Evolutionary conservation across 169 alveolate species (phyloP).

Genomic region (Babesia caballi): DNA sequence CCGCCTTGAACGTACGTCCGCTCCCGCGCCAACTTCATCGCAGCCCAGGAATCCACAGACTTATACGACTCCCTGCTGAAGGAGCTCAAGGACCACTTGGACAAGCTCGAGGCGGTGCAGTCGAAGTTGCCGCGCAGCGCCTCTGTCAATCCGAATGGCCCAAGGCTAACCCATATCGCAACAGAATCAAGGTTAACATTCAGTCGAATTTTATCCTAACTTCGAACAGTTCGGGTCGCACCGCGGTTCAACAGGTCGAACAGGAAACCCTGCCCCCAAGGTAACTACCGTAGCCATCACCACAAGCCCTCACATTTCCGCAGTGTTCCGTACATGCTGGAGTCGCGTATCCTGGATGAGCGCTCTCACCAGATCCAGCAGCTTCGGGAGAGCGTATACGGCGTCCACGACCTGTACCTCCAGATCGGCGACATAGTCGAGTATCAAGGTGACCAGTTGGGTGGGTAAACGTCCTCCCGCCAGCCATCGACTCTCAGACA

Average conservation of each 20-base stretch:
- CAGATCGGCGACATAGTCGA: slow-evolving; percentile 63
- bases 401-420: slow-evolving; percentile 57
- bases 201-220: too few species aligned
- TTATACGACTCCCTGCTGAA: slow-evolving; percentile 46
- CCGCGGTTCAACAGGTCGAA: not conserved
- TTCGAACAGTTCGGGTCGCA: too few species aligned
- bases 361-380: slow-evolving; percentile 55
- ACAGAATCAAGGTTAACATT: not conserved
- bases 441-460: slow-evolving; percentile 66
- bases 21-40: not conserved
- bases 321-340: slow-evolving; percentile 42
- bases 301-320: not conserved
- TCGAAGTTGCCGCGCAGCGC: not conserved
- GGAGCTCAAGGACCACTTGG: slow-evolving; percentile 54
- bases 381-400: slow-evolving; percentile 50
- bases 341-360: slow-evolving; percentile 36
- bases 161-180: not conserved
- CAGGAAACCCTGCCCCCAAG: slow-evolving; percentile 5
- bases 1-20: slow-evolving; percentile 23
- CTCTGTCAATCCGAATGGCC: not conserved
- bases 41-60: slow-evolving; percentile 36
- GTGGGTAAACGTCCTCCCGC: not conserved
- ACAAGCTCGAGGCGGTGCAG: slow-evolving; percentile 44
- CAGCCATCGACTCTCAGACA: slow-evolving; percentile 5
- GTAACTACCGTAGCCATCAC: not conserved